Evolutionary conservation across 2,329 filamentous ascomycete genomes (phyloP), one percentile per base, ranked within the genome.

Genomic region (Blastomyces parvus): DNA sequence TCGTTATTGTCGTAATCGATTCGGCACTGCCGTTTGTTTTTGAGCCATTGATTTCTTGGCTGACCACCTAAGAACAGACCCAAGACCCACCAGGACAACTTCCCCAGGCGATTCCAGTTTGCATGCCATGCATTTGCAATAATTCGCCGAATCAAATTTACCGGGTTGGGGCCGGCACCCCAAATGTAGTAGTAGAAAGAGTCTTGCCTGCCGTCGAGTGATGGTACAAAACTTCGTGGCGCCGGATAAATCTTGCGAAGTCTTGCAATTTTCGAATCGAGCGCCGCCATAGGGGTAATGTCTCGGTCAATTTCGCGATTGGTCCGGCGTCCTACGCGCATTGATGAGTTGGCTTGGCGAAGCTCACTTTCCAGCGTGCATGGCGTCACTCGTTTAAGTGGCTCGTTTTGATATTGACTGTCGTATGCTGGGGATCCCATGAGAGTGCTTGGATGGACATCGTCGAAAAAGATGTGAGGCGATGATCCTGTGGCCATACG

Each of bases 31-130:
- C 30, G 25, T 33, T 22, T 46, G 44, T 40, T 63, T 8, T 38
- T 48, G 40, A 66, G 61, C 64, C 66, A 68, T 42, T 65, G 56
- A 58, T 65, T 64, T 52, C 66, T 61, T 22, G 61, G 63, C 46
- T 65, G 64, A 11, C 46, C 44, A 27, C 66, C 71, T 25, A 75
- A 50, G 59, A 75, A 69, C 8, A 74, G 62, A 6, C 73, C 73
- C n/a, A 75, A 63, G 40, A 75, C 68, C 73, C 73, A 75, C 73
- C 73, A 75, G 42, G 72, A 72, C 36, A 75, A 58, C 46, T 69
- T 71, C 13, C 73, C 70, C 46, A 74, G 66, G 30, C 65, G 64
- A 38, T 67, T 65, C 69, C 71, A 73, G 60, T 73, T 73, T 42
- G 67, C 67, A 25, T 69, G 67, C 74, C 74, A 75, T 46, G 73